Conservation (phyloP, 257 asterid genomes). For the Phtheirospermum japonicum region DNA sequence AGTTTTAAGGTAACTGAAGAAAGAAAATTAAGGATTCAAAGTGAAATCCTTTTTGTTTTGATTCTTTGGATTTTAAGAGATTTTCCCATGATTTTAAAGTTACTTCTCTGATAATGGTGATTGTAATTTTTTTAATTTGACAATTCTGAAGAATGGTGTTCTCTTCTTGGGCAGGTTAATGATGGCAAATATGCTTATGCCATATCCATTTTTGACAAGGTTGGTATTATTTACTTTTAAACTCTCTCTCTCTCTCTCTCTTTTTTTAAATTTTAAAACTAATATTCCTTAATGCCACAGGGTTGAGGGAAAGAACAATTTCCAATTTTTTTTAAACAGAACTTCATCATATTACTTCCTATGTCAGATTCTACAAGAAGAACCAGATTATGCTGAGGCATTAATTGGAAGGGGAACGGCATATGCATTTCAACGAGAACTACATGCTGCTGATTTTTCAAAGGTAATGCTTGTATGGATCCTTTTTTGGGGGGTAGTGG, state of each 20-base stretch:
- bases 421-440: constrained; percentile 93
- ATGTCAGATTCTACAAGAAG: constrained; percentile 77
- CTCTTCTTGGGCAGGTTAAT: constrained; percentile 71
- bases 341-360: constrained; percentile 26
- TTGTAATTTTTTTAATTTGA: constrained; percentile 13
- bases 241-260: no score
- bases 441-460: constrained; percentile 87
- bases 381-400: constrained; percentile 94
- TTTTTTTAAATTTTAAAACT: constrained; percentile 20
- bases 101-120: constrained; percentile 21
- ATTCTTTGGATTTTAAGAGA: constrained; percentile 16
- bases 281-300: constrained; percentile 24
- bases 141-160: constrained; percentile 28
- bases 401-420: constrained; percentile 98
- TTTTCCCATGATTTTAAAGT: not conserved
- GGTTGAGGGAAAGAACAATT: constrained; percentile 24
- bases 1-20: constrained; percentile 16
- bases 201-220: constrained; percentile 92
- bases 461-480: constrained; percentile 49
- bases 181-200: constrained; percentile 90
- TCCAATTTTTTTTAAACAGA: constrained; percentile 19
- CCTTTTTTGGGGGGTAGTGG: constrained; percentile 10
- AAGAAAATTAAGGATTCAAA: not conserved
- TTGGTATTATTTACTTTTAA: constrained; percentile 28
- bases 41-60: constrained; percentile 13